Evolutionary conservation across 1,284 basidiomycete species (phyloP).

Genomic region (Pseudozyma sp.): DNA sequence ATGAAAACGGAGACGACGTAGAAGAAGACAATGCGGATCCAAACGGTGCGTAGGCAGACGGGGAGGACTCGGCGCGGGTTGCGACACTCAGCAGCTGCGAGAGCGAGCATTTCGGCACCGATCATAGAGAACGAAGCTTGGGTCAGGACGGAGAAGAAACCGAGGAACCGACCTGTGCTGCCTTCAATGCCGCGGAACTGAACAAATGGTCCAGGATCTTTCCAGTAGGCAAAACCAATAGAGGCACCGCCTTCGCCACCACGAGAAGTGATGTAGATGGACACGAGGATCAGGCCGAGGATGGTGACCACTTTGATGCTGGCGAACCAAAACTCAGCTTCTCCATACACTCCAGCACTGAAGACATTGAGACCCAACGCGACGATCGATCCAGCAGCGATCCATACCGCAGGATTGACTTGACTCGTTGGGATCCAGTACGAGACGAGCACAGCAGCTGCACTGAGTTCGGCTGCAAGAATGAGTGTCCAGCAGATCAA

Average conservation of each 20-base stretch:
- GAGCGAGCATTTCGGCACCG: conserved; percentile 86
- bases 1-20: conserved; percentile 71
- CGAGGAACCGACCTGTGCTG: conserved; percentile 69
- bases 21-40: conserved; percentile 62
- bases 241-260: conserved; percentile 47
- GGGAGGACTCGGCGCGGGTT: conserved; percentile 69
- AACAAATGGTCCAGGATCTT: conserved; percentile 70
- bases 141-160: conserved; percentile 67
- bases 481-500: conserved; percentile 70
- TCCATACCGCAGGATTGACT: conserved; percentile 79
- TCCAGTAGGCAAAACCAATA: conserved; percentile 61
- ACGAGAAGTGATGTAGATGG: conserved; percentile 62
- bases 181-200: conserved; percentile 71
- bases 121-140: conserved; percentile 83
- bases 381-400: conserved; percentile 79
- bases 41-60: conserved; percentile 57
- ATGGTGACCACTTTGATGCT: conserved; percentile 66
- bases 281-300: conserved; percentile 64
- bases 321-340: conserved; percentile 71
- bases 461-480: conserved; percentile 81
- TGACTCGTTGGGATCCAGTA: conserved; percentile 73
- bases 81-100: conserved; percentile 78
- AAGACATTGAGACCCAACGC: conserved; percentile 81
- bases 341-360: conserved; percentile 71
- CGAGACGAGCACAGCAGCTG: conserved; percentile 80